These are phyloP conservation scores for Codiaeum variegatum DNA, from an alignment of 441 rosid species.

Conservation along the genomic window DNA sequence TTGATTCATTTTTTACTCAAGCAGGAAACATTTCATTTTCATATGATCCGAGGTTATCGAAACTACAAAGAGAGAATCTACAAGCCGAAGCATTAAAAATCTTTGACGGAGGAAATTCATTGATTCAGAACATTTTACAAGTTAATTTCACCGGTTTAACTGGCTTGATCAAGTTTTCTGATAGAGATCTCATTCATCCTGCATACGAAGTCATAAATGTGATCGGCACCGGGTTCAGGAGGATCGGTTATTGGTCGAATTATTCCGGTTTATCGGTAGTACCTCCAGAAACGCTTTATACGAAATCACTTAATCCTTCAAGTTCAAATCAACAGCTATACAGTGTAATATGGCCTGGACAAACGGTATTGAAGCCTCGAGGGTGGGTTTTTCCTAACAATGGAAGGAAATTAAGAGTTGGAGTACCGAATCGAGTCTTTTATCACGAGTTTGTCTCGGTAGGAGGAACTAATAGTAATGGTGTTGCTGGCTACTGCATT, in stretches of 20 bases:
- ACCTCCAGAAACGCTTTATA: constrained; percentile 43
- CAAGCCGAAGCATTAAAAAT: constrained; percentile 51
- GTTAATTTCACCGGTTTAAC: constrained; percentile 58
- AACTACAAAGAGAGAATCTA: not conserved
- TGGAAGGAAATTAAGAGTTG: constrained; percentile 68
- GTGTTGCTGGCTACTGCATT: constrained; percentile 68
- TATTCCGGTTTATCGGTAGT: constrained; percentile 54
- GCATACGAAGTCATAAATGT: constrained; percentile 76
- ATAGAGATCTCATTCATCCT: constrained; percentile 55
- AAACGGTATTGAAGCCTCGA: constrained; percentile 56
- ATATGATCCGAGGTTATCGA: not conserved
- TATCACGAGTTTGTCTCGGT: constrained; percentile 61
- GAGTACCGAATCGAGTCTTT: constrained; percentile 56
- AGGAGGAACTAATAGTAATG: constrained; percentile 26
- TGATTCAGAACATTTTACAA: constrained; percentile 50
- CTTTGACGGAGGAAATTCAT: constrained; percentile 54
- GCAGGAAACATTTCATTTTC: constrained; percentile 38
- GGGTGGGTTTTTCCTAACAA: constrained; percentile 87
- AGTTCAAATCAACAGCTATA: constrained; percentile 38
- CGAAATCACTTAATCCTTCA: constrained; percentile 37
- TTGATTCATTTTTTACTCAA: constrained; percentile 30
- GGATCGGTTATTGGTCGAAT: constrained; percentile 71
- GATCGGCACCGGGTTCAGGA: constrained; percentile 60
- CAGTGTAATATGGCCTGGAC: constrained; percentile 69
- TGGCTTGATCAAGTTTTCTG: constrained; percentile 53